These are phyloP conservation scores for Chlorella sp. DNA, from an alignment of 139 green algal species.

Conservation along the genomic window DNA sequence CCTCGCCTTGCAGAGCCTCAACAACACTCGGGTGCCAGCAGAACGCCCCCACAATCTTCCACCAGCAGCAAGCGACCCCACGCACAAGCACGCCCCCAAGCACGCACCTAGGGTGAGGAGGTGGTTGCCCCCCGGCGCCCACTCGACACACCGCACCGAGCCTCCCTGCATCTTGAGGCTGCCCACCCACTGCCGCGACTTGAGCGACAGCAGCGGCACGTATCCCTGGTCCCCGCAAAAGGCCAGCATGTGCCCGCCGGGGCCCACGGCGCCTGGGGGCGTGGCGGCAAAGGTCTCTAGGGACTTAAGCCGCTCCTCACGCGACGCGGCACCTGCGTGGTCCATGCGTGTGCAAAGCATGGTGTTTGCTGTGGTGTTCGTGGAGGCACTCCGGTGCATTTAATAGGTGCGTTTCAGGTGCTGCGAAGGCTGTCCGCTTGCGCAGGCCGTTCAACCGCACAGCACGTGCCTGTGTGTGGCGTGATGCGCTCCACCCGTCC, in stretches of 20 bases:
- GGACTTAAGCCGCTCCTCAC: too few species aligned
- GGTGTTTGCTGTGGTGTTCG: neutral
- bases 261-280: conserved; percentile 11
- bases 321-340: conserved; percentile 6
- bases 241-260: conserved; percentile 37
- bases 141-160: conserved; percentile 65
- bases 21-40: too few species aligned
- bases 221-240: conserved; percentile 75
- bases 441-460: neutral
- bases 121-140: conserved; percentile 52
- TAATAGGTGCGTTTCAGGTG: neutral
- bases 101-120: conserved; percentile 62
- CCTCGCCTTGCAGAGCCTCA: too few species aligned
- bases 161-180: conserved; percentile 85
- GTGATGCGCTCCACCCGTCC: conserved; percentile 56
- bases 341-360: neutral
- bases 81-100: neutral
- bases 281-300: conserved; percentile 71
- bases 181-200: conserved; percentile 56
- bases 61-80: too few species aligned
- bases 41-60: too few species aligned
- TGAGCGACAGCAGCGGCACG: conserved; percentile 70
- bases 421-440: neutral
- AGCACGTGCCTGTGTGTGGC: conserved; percentile 8
- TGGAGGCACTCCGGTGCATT: neutral